phyloP scores from a whole-genome alignment of 345 rosid genomes.

The Eucalyptus melliodora region DNA sequence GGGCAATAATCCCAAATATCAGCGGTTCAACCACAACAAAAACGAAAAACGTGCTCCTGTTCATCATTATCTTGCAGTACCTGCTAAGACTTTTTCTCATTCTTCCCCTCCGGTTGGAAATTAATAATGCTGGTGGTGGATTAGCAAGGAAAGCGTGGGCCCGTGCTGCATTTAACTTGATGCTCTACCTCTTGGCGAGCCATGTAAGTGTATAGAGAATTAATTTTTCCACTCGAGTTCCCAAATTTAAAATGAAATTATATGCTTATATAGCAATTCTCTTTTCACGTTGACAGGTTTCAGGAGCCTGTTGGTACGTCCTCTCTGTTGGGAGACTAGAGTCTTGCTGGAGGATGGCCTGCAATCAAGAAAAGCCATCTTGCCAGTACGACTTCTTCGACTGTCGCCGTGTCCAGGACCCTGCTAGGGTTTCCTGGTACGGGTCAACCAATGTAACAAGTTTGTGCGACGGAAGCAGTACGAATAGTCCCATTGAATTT shows the following conservation, averaged over 20 bases:
- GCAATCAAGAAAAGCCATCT: conserved; percentile 6
- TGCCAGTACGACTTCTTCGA: conserved; percentile 5
- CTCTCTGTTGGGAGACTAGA: conserved; percentile 18
- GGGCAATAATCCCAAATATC: conserved; percentile 6
- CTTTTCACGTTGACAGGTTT: conserved; percentile 1
- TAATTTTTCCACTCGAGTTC: neutral
- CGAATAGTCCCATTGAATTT: neutral
- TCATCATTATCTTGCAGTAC: conserved; percentile 12
- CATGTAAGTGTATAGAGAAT: conserved; percentile 4
- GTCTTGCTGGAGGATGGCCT: conserved; percentile 18
- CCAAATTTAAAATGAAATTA: neutral
- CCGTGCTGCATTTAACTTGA: conserved; percentile 17
- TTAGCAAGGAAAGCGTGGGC: conserved; percentile 19
- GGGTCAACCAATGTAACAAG: neutral
- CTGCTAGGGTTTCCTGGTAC: neutral
- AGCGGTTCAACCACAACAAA: neutral
- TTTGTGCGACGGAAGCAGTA: neutral
- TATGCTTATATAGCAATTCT: neutral
- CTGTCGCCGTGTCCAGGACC: neutral
- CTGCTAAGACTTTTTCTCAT: conserved; percentile 9
- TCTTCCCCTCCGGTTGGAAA: conserved; percentile 7
- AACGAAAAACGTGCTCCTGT: neutral
- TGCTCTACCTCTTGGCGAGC: conserved; percentile 27
- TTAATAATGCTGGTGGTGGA: conserved; percentile 8
- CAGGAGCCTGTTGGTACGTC: conserved; percentile 26